Evolutionary conservation across 75 land plant genomes (phyloP).

Genomic region (Sequoiadendron giganteum): DNA sequence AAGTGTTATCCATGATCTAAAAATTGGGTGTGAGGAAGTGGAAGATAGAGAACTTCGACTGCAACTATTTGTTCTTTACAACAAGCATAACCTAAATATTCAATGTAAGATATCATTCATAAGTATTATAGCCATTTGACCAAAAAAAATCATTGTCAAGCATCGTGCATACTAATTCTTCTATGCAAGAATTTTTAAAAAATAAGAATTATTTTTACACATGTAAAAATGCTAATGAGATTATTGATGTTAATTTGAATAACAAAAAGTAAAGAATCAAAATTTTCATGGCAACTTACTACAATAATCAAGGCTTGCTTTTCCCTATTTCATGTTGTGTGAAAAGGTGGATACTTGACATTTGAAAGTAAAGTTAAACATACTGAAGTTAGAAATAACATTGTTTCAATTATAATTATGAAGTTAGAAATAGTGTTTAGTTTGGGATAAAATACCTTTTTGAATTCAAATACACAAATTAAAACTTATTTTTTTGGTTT

Average conservation of each 20-base stretch:
- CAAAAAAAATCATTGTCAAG: not conserved
- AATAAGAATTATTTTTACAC: too few relatives aligned
- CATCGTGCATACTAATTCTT: not conserved
- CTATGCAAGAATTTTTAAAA: too few relatives aligned
- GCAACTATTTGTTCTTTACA: not conserved
- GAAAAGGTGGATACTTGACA: conserved; percentile 63
- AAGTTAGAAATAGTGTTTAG: too few relatives aligned
- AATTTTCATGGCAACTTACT: conserved; percentile 25
- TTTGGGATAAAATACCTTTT: too few relatives aligned
- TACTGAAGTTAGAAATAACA: not conserved
- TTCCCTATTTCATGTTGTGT: conserved; percentile 47
- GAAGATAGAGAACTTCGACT: not conserved
- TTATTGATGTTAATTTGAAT: not conserved
- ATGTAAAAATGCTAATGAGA: not conserved
- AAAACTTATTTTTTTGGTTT: too few relatives aligned
- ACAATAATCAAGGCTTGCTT: conserved; percentile 58
- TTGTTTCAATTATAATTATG: not conserved
- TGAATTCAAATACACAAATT: too few relatives aligned
- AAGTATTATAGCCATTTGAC: not conserved
- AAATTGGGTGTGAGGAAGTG: not conserved
- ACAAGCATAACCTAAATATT: not conserved
- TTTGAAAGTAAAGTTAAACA: not conserved
- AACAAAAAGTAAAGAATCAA: not conserved
- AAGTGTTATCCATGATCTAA: not conserved
- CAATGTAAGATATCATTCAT: not conserved